Conservation (phyloP, 169 alveolate species). For the Babesia ovis region DNA sequence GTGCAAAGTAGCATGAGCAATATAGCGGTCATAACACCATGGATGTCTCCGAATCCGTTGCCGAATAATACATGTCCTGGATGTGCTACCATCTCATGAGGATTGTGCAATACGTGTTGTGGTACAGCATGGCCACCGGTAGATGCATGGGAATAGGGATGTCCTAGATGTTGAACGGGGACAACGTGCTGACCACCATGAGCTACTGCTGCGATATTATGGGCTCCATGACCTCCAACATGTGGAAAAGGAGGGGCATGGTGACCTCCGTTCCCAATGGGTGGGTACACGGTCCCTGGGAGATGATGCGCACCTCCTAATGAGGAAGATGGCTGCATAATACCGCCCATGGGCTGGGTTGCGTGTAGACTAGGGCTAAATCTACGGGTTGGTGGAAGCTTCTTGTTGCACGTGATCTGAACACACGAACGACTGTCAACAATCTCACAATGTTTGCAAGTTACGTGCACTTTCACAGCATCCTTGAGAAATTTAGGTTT, state of each 20-base stretch:
- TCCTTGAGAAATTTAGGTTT: conserved; percentile 23
- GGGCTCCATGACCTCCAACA: too few species aligned
- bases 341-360: background rate
- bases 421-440: conserved; percentile 51
- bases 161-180: background rate
- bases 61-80: background rate
- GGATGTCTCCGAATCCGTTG: background rate
- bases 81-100: background rate
- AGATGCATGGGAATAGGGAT: background rate
- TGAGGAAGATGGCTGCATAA: background rate
- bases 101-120: conserved; percentile 3
- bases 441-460: conserved; percentile 25
- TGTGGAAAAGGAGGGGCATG: too few species aligned
- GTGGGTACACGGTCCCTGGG: background rate
- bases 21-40: background rate
- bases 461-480: conserved; percentile 29
- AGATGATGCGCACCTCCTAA: too few species aligned
- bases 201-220: too few species aligned
- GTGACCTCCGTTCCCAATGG: too few species aligned
- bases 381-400: background rate
- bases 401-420: conserved; percentile 51
- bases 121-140: conserved; percentile 11
- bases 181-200: too few species aligned
- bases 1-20: conserved; percentile 1
- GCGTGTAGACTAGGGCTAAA: background rate